Evolutionary conservation across 2,329 filamentous ascomycete species (phyloP).

Genomic region (Triangularia verruculosa): DNA sequence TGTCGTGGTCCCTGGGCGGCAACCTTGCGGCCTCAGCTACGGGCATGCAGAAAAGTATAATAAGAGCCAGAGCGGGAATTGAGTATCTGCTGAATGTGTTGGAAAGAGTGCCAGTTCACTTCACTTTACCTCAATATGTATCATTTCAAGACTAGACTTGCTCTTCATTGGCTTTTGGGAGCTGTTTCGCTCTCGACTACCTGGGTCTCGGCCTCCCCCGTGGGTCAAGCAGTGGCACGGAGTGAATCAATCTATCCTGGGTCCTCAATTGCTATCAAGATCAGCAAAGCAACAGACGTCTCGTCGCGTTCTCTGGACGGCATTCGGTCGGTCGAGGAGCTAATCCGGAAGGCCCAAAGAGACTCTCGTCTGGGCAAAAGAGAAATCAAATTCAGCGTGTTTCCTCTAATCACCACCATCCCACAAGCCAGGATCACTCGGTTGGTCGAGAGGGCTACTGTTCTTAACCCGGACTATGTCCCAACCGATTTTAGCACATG

Average conservation of each 20-base stretch:
- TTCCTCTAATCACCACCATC: neutral
- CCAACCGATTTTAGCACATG: conserved; percentile 1
- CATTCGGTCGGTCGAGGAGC: neutral
- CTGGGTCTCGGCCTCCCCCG: neutral
- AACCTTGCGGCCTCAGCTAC: too few species aligned
- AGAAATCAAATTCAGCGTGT: neutral
- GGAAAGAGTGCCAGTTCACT: too few species aligned
- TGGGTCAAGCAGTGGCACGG: neutral
- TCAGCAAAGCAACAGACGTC: neutral
- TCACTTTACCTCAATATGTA: neutral
- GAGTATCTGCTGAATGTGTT: too few species aligned
- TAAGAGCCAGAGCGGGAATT: too few species aligned
- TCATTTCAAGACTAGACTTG: neutral
- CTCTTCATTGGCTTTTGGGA: neutral
- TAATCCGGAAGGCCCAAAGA: neutral
- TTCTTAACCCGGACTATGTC: neutral
- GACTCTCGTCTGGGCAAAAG: neutral
- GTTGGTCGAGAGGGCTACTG: neutral
- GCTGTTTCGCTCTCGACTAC: neutral
- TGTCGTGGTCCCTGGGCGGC: too few species aligned
- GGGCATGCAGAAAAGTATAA: too few species aligned
- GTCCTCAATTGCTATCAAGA: neutral
- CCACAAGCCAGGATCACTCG: neutral
- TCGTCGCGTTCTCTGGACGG: neutral
- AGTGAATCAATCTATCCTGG: neutral